These are phyloP conservation scores for Cyberlindnera mississippiensis DNA, from an alignment of 805 yeast genomes.

Conservation along the genomic window DNA sequence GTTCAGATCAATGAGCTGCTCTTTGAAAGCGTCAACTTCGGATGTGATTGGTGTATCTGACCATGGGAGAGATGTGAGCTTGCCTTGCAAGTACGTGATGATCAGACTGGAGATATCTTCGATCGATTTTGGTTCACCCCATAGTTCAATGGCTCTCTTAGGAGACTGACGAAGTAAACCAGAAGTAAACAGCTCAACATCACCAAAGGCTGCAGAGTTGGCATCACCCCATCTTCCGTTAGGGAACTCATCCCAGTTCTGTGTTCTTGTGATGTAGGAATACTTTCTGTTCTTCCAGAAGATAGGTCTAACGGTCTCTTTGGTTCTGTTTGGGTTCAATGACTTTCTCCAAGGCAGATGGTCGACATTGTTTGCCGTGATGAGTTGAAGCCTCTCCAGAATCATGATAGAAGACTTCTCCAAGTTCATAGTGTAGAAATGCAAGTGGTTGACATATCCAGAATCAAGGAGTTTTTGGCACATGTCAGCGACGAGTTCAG, in stretches of 20 bases:
- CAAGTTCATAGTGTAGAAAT: constrained; percentile 95
- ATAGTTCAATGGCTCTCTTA: constrained; percentile 72
- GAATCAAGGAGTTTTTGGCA: constrained; percentile 68
- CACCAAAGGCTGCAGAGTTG: constrained; percentile 95
- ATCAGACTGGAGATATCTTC: constrained; percentile 62
- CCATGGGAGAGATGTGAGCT: constrained; percentile 83
- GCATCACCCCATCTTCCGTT: constrained; percentile 99
- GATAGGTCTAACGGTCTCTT: constrained; percentile 87
- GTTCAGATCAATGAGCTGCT: constrained; percentile 61
- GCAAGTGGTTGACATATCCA: constrained; percentile 78
- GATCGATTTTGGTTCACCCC: constrained; percentile 75
- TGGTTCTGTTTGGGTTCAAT: constrained; percentile 70
- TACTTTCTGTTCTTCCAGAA: constrained; percentile 95
- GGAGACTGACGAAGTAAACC: constrained; percentile 79
- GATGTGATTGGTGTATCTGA: constrained; percentile 83
- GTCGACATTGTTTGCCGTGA: constrained; percentile 33
- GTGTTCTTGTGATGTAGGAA: constrained; percentile 83
- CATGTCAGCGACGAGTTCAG: constrained; percentile 78
- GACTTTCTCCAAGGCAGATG: constrained; percentile 88
- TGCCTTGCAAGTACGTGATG: constrained; percentile 65
- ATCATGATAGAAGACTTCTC: constrained; percentile 90
- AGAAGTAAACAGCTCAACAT: constrained; percentile 76
- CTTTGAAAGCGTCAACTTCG: constrained; percentile 64
- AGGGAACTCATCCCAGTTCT: constrained; percentile 97
- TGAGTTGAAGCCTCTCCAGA: constrained; percentile 65